Evolutionary conservation across 495 filamentous ascomycete genomes (phyloP), one percentile per base, ranked within the genome.

Genomic region (Aspergillus heteromorphus): DNA sequence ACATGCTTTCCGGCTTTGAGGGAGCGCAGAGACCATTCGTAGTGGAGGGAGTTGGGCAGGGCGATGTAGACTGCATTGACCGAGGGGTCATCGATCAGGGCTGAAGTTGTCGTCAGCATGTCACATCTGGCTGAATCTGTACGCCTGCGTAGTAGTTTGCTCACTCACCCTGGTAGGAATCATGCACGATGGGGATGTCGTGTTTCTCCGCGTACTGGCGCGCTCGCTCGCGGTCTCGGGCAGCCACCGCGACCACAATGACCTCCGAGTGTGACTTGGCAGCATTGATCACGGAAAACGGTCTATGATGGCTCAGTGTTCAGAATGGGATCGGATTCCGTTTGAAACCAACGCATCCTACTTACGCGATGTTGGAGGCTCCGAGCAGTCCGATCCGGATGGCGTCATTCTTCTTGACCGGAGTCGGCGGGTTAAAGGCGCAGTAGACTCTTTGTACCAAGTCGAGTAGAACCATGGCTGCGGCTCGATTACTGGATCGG

Each of bases 181-280:
- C 60, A 30, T 79, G 73, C 0, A 84, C 80, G 13, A 76, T 69
- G 0, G 76, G 75, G 41, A 89, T 85, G 6, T 65, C 64, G 58
- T 86, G 71, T 51, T 75, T 77, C 61, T 79, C 77, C 2, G 84
- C 84, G 62, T 77, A 87, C 0, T 65, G 67, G 45, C 77, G 62
- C 0, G 84, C 85, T 50, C 72, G 78, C 6, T 63, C 63, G 11
- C 49, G 57, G 55, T 85, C 77, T n/a, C 83, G 73, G 6, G 83
- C 79, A 6, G 84, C 81, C 0, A 89, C 75, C 1, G 78, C 78
- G 1, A 72, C 71, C 30, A 89, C 54, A 18, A 83, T 70, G 25
- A 85, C 79, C 42, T 83, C 83, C 0, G 83, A 72, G 57, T 87
- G 84, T 6, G 71, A 71, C 48, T 69, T 76, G 6, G 84, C 81